Percentiles rank a stretch among this genome's conserved stretches.
Evolutionary conservation across 148 eudicot genomes (phyloP).

Genomic region (Chenopodium formosanum): DNA sequence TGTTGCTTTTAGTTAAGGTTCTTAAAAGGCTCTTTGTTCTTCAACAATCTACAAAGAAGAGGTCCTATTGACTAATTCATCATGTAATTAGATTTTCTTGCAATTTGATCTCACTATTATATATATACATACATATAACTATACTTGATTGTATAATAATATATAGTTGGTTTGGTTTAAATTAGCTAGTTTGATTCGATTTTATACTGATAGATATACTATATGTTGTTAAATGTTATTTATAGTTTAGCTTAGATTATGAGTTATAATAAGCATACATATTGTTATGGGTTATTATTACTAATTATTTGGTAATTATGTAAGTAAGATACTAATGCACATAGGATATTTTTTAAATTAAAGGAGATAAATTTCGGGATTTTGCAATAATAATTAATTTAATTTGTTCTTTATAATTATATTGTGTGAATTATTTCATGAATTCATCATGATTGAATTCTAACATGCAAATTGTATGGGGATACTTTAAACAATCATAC

Average conservation of each 20-base stretch:
- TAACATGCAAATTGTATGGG: conserved; percentile 3
- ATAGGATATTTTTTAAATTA: not conserved
- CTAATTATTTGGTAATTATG: too few relatives aligned
- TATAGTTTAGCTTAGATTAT: too few relatives aligned
- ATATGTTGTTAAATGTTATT: too few relatives aligned
- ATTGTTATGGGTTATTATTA: too few relatives aligned
- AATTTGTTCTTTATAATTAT: not conserved
- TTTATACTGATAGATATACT: not conserved
- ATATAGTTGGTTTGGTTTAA: not conserved
- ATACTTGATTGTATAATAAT: not conserved
- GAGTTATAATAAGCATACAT: too few relatives aligned
- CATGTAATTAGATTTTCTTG: conserved; percentile 2
- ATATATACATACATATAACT: not conserved
- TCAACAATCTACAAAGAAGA: conserved; percentile 37
- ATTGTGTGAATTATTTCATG: not conserved
- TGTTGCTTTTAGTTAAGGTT: conserved; percentile 36
- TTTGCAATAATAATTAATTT: not conserved
- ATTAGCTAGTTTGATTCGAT: not conserved
- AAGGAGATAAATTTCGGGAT: not conserved
- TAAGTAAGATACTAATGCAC: too few relatives aligned
- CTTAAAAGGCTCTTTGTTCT: conserved; percentile 43
- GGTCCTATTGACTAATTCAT: conserved; percentile 1
- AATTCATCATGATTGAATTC: not conserved
- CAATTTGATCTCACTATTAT: not conserved
- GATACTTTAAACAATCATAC: not conserved